phyloP scores from a whole-genome alignment of 768 basidiomycete species.

The Russula sp. region DNA sequence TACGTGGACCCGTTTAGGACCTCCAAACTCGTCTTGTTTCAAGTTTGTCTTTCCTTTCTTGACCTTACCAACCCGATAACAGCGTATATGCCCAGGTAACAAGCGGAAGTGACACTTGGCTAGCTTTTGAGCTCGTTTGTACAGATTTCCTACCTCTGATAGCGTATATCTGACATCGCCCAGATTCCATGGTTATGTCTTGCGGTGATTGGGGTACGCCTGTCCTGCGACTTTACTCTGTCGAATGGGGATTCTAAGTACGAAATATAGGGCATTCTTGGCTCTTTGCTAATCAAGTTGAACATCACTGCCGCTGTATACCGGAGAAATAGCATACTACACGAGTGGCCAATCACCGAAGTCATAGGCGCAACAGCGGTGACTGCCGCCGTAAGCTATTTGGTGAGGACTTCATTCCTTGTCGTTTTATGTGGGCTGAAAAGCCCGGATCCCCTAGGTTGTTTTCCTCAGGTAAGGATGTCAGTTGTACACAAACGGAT shows the following conservation, averaged over 20 bases:
- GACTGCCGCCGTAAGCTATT: slow-evolving; percentile 66
- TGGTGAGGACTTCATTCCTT: slow-evolving; percentile 34
- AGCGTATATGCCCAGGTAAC: slow-evolving; percentile 40
- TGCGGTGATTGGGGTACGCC: slow-evolving; percentile 53
- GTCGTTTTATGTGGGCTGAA: not conserved
- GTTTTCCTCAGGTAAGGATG: slow-evolving; percentile 52
- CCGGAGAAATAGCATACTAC: slow-evolving; percentile 47
- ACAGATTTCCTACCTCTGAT: not conserved
- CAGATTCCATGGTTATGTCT: slow-evolving; percentile 69
- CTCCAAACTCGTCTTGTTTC: slow-evolving; percentile 75
- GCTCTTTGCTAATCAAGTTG: slow-evolving; percentile 57
- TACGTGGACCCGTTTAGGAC: slow-evolving; percentile 84
- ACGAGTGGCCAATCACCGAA: slow-evolving; percentile 60
- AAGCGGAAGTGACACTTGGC: slow-evolving; percentile 54
- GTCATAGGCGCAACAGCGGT: slow-evolving; percentile 56
- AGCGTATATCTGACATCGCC: not conserved
- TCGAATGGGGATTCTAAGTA: slow-evolving; percentile 4
- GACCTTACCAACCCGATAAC: not conserved
- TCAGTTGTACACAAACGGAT: not conserved
- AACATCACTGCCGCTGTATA: slow-evolving; percentile 62
- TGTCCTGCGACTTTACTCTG: not conserved
- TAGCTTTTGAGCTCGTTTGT: slow-evolving; percentile 64
- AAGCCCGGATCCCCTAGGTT: slow-evolving; percentile 36
- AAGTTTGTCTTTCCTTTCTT: slow-evolving; percentile 37
- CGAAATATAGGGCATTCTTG: slow-evolving; percentile 50